These are phyloP conservation scores for Gloeostereum incarnatum DNA, from an alignment of 768 basidiomycete genomes.

Conservation along the genomic window DNA sequence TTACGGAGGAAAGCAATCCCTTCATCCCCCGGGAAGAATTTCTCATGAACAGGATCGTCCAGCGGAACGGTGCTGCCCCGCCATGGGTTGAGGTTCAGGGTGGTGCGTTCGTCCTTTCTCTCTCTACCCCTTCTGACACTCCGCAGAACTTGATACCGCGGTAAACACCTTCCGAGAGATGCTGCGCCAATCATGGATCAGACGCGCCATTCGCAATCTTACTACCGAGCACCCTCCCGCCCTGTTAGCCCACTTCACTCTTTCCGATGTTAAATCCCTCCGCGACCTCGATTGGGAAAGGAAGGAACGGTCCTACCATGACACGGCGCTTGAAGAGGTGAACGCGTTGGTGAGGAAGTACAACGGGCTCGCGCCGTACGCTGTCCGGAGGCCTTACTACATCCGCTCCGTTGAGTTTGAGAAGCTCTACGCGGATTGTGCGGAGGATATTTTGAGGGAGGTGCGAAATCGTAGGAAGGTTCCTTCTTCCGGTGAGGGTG, in stretches of 20 bases:
- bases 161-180: slow-evolving; percentile 53
- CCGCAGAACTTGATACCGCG: slow-evolving; percentile 57
- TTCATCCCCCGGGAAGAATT: slow-evolving; percentile 72
- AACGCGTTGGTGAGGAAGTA: slow-evolving; percentile 73
- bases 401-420: slow-evolving; percentile 48
- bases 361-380: slow-evolving; percentile 72
- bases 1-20: slow-evolving; percentile 35
- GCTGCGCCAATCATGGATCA: slow-evolving; percentile 62
- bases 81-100: slow-evolving; percentile 82
- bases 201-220: slow-evolving; percentile 60
- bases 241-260: slow-evolving; percentile 23
- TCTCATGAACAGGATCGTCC: slow-evolving; percentile 79
- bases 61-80: slow-evolving; percentile 73
- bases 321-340: slow-evolving; percentile 57
- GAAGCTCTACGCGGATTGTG: slow-evolving; percentile 39
- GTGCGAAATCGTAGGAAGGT: too few species aligned
- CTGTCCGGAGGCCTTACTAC: slow-evolving; percentile 60
- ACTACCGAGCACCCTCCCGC: slow-evolving; percentile 32
- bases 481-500: too few species aligned
- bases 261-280: slow-evolving; percentile 27
- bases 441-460: slow-evolving; percentile 38
- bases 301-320: slow-evolving; percentile 59
- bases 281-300: slow-evolving; percentile 64
- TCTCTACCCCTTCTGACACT: neutral
- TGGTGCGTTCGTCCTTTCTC: slow-evolving; percentile 27